Conservation (phyloP, 331 rosid species). For the Quercus tomentella region DNA sequence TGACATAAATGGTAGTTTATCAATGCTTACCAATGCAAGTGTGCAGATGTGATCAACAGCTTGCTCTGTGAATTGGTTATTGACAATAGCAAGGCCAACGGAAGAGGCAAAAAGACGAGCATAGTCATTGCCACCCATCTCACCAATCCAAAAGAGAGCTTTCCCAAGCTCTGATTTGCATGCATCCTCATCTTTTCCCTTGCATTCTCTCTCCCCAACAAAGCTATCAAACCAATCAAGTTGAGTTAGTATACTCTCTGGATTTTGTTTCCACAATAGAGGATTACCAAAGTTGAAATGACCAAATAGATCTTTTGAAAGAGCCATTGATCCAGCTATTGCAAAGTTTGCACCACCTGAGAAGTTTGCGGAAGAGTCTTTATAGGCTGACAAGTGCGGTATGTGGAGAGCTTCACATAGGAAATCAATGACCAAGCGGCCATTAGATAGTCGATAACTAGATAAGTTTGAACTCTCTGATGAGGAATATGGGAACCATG, state of each 20-base stretch:
- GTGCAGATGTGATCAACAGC: neutral
- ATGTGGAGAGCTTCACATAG: neutral
- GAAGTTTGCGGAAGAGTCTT: neutral
- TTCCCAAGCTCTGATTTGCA: neutral
- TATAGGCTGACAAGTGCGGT: neutral
- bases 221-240: neutral
- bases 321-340: neutral
- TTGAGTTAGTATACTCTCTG: neutral
- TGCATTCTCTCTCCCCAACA: neutral
- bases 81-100: neutral
- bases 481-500: too few species aligned
- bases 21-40: neutral
- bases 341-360: neutral
- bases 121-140: slow-evolving; percentile 18
- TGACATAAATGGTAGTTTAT: too few species aligned
- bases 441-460: neutral
- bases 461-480: neutral
- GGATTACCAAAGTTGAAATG: neutral
- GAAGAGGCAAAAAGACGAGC: slow-evolving; percentile 9
- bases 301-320: neutral
- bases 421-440: neutral
- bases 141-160: neutral
- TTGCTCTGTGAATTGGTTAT: neutral
- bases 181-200: neutral
- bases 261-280: neutral